phyloP scores from a whole-genome alignment of 129 eudicot species.

The Smallanthus sonchifolius region DNA sequence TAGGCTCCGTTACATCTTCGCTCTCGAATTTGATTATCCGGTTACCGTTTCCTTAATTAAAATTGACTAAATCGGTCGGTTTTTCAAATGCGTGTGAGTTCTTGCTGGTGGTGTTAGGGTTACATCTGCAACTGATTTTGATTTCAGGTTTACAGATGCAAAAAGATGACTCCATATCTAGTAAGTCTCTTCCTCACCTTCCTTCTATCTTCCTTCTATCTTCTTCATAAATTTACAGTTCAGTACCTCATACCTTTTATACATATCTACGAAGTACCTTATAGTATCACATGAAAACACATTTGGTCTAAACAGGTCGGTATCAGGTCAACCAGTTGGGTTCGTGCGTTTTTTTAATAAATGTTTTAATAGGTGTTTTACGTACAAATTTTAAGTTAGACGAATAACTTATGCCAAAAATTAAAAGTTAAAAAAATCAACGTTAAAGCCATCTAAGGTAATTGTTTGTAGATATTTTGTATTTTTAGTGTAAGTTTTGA shows the following conservation, averaged over 20 bases:
- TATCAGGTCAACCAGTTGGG: too few relatives aligned
- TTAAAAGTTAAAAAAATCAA: too few relatives aligned
- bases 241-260: neutral
- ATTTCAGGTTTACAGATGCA: constrained; percentile 79
- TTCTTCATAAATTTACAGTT: constrained; percentile 17
- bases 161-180: constrained; percentile 53
- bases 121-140: neutral
- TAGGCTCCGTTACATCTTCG: neutral
- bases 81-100: neutral
- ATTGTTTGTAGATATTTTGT: too few relatives aligned
- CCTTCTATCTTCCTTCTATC: constrained; percentile 2
- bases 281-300: neutral
- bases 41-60: neutral
- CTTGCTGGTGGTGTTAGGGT: neutral
- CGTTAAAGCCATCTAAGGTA: too few relatives aligned
- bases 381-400: too few relatives aligned
- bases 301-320: too few relatives aligned
- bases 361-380: too few relatives aligned
- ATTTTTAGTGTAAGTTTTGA: too few relatives aligned
- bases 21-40: neutral
- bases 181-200: constrained; percentile 31
- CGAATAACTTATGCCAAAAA: too few relatives aligned
- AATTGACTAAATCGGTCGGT: neutral
- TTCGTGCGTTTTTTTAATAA: too few relatives aligned
- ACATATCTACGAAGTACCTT: neutral